Percentiles rank a stretch among this genome's conserved stretches.
These are phyloP conservation scores for Kappamyces sp. DNA, from an alignment of 192 early-diverging fungal genomes.

Conservation along the genomic window DNA sequence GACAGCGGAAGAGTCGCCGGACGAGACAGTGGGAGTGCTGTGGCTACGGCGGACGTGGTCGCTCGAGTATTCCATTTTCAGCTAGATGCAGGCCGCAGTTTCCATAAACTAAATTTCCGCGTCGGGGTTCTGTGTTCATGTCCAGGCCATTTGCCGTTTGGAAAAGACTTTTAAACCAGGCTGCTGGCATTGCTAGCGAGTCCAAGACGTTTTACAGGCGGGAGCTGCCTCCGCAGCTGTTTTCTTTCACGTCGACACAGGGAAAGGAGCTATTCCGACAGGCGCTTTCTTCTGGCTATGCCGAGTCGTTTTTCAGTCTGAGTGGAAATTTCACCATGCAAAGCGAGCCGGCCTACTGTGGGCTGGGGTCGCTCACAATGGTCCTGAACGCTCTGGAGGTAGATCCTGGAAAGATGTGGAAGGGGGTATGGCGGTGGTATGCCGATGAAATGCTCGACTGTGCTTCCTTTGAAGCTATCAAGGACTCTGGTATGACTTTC, in stretches of 20 bases:
- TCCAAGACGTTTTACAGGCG: constrained; percentile 53
- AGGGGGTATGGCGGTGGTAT: constrained; percentile 41
- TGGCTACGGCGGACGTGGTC: too few species aligned
- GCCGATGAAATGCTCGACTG: constrained; percentile 38
- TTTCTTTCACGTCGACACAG: constrained; percentile 71
- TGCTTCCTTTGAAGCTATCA: constrained; percentile 28
- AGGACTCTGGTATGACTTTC: constrained; percentile 33
- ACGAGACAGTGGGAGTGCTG: too few species aligned
- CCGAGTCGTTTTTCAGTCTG: constrained; percentile 82
- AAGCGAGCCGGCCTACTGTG: constrained; percentile 83
- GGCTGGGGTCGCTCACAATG: constrained; percentile 70
- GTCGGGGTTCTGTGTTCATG: too few species aligned
- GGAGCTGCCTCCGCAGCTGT: constrained; percentile 56
- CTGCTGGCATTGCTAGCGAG: too few species aligned
- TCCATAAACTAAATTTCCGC: too few species aligned
- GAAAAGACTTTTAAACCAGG: too few species aligned
- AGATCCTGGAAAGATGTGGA: constrained; percentile 40
- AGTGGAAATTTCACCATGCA: constrained; percentile 88
- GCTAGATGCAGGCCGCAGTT: too few species aligned
- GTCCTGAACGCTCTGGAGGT: constrained; percentile 37
- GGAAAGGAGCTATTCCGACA: constrained; percentile 78
- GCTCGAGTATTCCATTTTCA: too few species aligned
- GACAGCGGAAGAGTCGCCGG: too few species aligned
- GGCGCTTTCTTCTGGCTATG: constrained; percentile 65
- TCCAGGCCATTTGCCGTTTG: too few species aligned